Conservation (phyloP, 768 basidiomycete species). For the Leccinum boreale region DNA sequence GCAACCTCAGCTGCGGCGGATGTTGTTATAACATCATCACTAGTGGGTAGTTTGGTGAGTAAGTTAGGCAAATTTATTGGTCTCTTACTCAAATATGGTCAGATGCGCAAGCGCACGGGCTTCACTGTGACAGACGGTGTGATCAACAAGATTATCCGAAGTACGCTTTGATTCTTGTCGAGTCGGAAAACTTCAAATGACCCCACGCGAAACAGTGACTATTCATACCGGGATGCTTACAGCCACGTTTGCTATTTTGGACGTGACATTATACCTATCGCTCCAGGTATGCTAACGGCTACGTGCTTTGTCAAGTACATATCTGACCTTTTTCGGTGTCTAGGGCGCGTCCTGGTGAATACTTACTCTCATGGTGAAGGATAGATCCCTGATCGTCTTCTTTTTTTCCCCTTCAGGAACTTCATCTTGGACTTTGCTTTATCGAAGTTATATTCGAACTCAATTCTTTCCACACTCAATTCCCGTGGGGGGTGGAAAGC, state of each 20-base stretch:
- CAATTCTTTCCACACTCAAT: constrained; percentile 18
- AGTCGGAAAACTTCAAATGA: background rate
- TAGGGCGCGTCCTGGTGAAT: constrained; percentile 15
- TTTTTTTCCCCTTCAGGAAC: constrained; percentile 5
- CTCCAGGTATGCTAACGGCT: constrained; percentile 8
- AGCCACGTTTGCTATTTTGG: constrained; percentile 12
- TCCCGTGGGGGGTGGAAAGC: constrained; percentile 24
- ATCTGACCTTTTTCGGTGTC: background rate
- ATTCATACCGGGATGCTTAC: constrained; percentile 29
- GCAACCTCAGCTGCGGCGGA: constrained; percentile 39
- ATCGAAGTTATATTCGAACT: constrained; percentile 27
- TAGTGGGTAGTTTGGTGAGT: constrained; percentile 43
- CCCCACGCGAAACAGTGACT: constrained; percentile 16
- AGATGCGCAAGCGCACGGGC: constrained; percentile 42
- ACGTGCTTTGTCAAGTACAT: background rate
- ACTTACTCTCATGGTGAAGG: constrained; percentile 1
- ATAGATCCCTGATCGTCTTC: background rate
- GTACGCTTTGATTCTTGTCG: constrained; percentile 18
- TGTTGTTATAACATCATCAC: constrained; percentile 38
- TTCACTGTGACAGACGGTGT: constrained; percentile 36
- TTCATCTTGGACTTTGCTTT: constrained; percentile 23
- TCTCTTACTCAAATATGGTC: background rate
- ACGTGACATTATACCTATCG: constrained; percentile 21
- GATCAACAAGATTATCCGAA: constrained; percentile 41
- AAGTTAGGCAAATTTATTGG: background rate